phyloP scores from a whole-genome alignment of 345 rosid species.

The Syzygium grande region DNA sequence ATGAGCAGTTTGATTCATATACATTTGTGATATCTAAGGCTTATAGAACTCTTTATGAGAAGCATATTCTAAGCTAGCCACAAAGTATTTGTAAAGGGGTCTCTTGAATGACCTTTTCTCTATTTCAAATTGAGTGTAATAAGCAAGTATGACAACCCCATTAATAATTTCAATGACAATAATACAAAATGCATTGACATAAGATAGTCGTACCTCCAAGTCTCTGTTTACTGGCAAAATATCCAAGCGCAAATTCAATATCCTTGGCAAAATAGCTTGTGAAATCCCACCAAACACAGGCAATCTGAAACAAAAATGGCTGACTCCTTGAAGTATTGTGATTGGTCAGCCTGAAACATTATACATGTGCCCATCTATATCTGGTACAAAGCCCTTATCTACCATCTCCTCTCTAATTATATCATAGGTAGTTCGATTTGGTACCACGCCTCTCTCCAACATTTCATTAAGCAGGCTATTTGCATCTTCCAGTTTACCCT shows the following conservation, averaged over 20 bases:
- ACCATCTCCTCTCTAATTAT: conserved; percentile 64
- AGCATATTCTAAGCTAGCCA: neutral
- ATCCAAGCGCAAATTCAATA: neutral
- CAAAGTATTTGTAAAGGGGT: neutral
- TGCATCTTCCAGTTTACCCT: conserved; percentile 66
- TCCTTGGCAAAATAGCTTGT: neutral
- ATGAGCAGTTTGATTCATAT: neutral
- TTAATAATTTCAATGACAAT: neutral
- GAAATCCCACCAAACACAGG: neutral
- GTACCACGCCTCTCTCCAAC: conserved; percentile 80
- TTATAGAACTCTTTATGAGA: neutral
- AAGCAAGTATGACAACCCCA: neutral
- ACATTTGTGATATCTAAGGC: neutral
- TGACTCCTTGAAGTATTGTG: neutral
- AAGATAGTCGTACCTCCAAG: neutral
- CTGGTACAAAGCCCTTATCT: conserved; percentile 80
- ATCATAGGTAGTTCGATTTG: conserved; percentile 58
- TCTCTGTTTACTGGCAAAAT: neutral
- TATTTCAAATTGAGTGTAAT: neutral
- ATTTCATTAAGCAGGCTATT: conserved; percentile 76
- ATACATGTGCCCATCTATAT: conserved; percentile 70
- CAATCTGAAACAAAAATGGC: neutral
- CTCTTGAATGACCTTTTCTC: neutral
- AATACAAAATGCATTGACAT: neutral
- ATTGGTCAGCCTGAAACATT: conserved; percentile 16